Conservation (phyloP, 129 eudicot species). For the Cynara cardunculus region DNA sequence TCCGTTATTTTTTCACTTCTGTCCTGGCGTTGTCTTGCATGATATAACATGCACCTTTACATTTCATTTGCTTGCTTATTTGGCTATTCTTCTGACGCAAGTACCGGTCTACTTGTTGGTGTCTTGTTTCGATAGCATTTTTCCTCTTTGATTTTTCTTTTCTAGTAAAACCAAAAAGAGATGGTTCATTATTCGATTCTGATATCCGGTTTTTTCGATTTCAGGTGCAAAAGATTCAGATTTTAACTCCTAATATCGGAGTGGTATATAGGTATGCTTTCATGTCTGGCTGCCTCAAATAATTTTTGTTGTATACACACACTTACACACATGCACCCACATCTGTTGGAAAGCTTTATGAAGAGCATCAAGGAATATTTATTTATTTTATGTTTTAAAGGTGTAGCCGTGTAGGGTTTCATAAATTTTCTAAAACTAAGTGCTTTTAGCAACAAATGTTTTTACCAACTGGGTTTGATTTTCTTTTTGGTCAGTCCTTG, state of each 20-base stretch:
- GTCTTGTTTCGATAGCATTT: background rate
- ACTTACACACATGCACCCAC: background rate
- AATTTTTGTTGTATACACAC: background rate
- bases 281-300: background rate
- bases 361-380: too few species aligned
- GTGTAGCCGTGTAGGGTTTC: background rate
- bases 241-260: constrained; percentile 85
- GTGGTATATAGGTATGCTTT: constrained; percentile 72
- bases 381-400: background rate
- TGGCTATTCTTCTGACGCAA: too few species aligned
- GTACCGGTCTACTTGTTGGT: background rate
- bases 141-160: background rate
- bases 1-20: background rate
- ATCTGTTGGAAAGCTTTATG: background rate
- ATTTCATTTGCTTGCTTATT: too few species aligned
- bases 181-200: background rate
- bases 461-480: too few species aligned
- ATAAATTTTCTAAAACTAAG: background rate
- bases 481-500: too few species aligned
- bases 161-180: background rate
- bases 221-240: constrained; percentile 92
- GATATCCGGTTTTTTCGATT: constrained; percentile 15
- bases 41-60: background rate
- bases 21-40: background rate
- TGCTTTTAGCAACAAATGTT: background rate